Base-by-base conservation (phyloP, 1,284 basidiomycete genomes). In the Tranzscheliella williamsii region DNA sequence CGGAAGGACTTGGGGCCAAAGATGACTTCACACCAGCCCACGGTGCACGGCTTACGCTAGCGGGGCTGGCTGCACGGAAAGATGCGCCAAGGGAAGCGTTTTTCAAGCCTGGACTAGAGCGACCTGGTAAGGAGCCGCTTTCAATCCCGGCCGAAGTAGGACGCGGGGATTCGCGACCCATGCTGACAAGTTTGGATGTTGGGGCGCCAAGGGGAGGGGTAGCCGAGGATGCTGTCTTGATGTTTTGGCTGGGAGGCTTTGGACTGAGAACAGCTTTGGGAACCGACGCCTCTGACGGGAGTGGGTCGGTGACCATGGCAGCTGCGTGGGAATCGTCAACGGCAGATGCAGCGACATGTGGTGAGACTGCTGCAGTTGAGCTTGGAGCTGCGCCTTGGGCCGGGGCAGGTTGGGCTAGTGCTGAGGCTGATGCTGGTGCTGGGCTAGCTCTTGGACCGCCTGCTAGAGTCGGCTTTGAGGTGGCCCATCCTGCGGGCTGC, bases 171-270 rank as follows among this genome's bases (percentile, higher is more conserved):
- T 62, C 51, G 17, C 54, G 42, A 6, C 50, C 52, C 56, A 67
- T 64, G 32, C 67, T 67, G 20, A 67, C 53, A 4, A 67, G 57
- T n/a, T 53, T 61, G 9, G 67, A 68, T 12, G 67, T 62, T 29
- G 67, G 46, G 17, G 48, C 47, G 17, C 42, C 52, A 18, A 37
- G 42, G 12, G 42, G 15, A 15, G 35, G n/a, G 20, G 51, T 13
- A 16, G 42, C 30, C 16, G 21, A 37, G 22, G 34, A 11, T 8
- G 37, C 20, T 23, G 24, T 38, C 39, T 13, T 18, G 33, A 22
- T 36, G 33, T 40, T 11, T 20, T 18, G 35, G 47, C 42, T 39
- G 38, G 20, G 17, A 16, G 49, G 49, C 26, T 53, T 52, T 7
- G 56, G 53, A 38, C 56, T 53, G 17, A 29, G 38, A 9, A 24